phyloP scores from a whole-genome alignment of 2,329 filamentous ascomycete genomes.

The Verticillium klebahnii region DNA sequence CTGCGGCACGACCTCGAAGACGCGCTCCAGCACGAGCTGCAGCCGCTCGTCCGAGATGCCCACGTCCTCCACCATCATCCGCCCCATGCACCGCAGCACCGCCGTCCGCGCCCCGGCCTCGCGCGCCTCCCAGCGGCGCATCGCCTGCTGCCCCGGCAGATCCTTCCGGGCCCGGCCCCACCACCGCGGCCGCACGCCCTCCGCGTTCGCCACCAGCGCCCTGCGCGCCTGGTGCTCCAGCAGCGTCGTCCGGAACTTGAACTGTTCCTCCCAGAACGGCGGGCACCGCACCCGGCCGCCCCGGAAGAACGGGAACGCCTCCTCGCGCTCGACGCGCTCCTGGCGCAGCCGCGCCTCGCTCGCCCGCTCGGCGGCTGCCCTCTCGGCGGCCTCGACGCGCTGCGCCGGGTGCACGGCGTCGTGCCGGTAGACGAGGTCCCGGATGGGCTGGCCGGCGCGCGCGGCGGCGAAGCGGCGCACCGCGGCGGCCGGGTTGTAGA shows the following conservation, averaged over 20 bases:
- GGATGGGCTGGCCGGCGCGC: not conserved
- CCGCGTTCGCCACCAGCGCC: not conserved
- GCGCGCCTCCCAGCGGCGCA: not conserved
- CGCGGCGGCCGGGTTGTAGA: slow-evolving; percentile 11
- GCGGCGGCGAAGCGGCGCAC: not conserved
- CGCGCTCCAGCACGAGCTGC: not conserved
- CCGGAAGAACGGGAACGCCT: not conserved
- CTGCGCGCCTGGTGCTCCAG: not conserved
- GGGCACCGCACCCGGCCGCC: not conserved
- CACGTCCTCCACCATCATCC: slow-evolving; percentile 1
- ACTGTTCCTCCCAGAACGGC: not conserved
- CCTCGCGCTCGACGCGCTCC: not conserved
- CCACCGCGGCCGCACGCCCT: not conserved
- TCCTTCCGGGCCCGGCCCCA: not conserved
- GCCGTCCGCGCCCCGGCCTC: not conserved
- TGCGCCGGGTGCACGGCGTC: not conserved
- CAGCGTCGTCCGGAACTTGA: not conserved
- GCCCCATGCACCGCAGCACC: not conserved
- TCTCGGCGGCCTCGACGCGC: not conserved
- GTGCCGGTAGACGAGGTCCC: not conserved
- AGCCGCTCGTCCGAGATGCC: slow-evolving; percentile 1
- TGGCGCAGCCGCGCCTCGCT: not conserved
- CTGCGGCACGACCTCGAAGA: not conserved
- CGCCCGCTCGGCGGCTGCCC: not conserved
- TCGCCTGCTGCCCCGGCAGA: not conserved